phyloP scores from a whole-genome alignment of 345 rosid genomes.

The Ailanthus altissimus region DNA sequence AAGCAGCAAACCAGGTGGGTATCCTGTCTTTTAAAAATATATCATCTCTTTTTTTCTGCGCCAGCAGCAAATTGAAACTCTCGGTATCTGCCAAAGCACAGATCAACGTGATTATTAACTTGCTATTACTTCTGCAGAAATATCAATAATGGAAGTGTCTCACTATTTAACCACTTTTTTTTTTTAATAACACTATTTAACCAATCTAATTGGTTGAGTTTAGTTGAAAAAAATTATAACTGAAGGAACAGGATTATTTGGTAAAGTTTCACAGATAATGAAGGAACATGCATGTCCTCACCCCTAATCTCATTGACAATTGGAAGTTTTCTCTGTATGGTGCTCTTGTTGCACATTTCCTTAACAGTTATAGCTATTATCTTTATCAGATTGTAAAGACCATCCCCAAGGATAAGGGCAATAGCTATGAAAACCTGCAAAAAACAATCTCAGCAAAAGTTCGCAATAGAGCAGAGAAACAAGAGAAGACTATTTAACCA shows the following conservation, averaged over 20 bases:
- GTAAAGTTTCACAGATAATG: background rate
- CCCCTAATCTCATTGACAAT: slow-evolving; percentile 54
- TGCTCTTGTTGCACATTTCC: slow-evolving; percentile 60
- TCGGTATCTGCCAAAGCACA: slow-evolving; percentile 49
- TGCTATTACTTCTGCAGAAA: no score
- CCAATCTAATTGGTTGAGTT: background rate
- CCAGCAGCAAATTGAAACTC: slow-evolving; percentile 47
- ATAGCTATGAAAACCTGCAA: slow-evolving; percentile 86
- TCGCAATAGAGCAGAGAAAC: slow-evolving; percentile 16
- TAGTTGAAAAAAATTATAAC: slow-evolving; percentile 2
- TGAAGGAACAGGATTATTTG: slow-evolving; percentile 4
- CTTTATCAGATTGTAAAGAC: slow-evolving; percentile 87
- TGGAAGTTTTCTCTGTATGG: slow-evolving; percentile 55
- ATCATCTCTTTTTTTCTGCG: slow-evolving; percentile 62
- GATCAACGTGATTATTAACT: slow-evolving; percentile 7
- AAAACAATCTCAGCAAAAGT: no score
- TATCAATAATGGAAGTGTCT: background rate
- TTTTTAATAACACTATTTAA: no score
- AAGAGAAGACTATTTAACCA: background rate
- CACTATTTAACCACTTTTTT: no score
- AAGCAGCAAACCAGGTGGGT: slow-evolving; percentile 73
- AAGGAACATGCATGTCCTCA: slow-evolving; percentile 31
- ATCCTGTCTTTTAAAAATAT: slow-evolving; percentile 77
- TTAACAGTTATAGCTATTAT: slow-evolving; percentile 58
- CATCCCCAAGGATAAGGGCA: slow-evolving; percentile 88